A percentile compares a stretch with the other conserved stretches of the same genome.
Evolutionary conservation across 2,329 filamentous ascomycete genomes (phyloP).

Genomic region (Kalmusia sp.): DNA sequence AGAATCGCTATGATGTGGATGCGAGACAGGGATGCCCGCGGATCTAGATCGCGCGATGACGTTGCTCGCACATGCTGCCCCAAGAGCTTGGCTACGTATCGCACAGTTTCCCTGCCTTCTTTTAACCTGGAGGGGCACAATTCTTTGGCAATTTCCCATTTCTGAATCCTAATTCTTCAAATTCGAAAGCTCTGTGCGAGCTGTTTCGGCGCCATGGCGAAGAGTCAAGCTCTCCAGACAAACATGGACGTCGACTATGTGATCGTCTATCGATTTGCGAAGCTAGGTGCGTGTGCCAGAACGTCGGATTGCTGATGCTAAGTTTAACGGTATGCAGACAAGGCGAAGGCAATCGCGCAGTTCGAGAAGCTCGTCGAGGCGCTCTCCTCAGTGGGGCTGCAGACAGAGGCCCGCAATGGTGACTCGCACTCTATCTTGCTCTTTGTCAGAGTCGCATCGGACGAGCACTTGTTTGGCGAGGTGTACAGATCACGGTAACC

Average conservation of each 20-base stretch:
- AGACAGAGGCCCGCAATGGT: conserved; percentile 85
- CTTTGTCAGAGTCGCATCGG: conserved; percentile 81
- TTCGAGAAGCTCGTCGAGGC: conserved; percentile 81
- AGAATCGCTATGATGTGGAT: conserved; percentile 18
- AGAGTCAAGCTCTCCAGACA: conserved; percentile 51
- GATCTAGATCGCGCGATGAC: conserved; percentile 33
- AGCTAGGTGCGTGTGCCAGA: conserved; percentile 61
- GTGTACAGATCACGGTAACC: conserved; percentile 78
- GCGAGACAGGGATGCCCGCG: conserved; percentile 27
- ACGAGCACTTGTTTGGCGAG: conserved; percentile 76
- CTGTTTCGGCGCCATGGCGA: conserved; percentile 39
- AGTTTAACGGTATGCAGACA: conserved; percentile 58
- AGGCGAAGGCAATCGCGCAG: conserved; percentile 71
- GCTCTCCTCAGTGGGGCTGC: conserved; percentile 79
- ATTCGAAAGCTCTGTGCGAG: conserved; percentile 19
- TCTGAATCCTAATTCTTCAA: conserved; percentile 22
- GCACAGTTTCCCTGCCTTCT: conserved; percentile 33
- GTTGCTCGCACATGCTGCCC: conserved; percentile 25
- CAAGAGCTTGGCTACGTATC: conserved; percentile 31
- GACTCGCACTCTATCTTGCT: conserved; percentile 77
- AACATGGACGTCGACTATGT: conserved; percentile 87
- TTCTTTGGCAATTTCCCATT: conserved; percentile 23
- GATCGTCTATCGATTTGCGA: conserved; percentile 76
- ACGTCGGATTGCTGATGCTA: conserved; percentile 1
- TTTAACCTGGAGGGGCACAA: conserved; percentile 17